Evolutionary conservation across 164 flowering plant species (phyloP).

Genomic region (Kalanchoe fedtschenkoi): DNA sequence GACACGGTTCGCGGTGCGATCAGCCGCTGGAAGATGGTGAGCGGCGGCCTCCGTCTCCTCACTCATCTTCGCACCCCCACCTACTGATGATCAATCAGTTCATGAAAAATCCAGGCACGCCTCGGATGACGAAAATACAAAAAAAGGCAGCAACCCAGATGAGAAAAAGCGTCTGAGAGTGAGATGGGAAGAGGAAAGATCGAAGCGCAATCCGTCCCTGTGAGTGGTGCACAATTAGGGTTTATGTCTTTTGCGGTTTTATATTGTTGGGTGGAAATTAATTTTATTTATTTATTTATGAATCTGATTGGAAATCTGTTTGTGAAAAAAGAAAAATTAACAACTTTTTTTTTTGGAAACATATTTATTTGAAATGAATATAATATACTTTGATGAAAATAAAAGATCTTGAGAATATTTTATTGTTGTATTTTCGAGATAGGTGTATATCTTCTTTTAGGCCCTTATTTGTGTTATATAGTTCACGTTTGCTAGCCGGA

Average conservation of each 20-base stretch:
- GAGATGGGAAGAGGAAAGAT: constrained; percentile 3
- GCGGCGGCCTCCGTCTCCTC: neutral
- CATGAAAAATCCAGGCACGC: neutral
- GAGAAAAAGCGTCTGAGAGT: neutral
- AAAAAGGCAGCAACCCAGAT: neutral
- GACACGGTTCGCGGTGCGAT: neutral
- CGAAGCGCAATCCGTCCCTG: neutral
- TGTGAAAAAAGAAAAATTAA: neutral
- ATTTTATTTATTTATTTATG: neutral
- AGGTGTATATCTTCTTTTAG: no score
- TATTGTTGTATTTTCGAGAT: no score
- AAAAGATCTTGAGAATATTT: no score
- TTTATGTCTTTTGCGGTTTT: neutral
- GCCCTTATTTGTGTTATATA: no score
- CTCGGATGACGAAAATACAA: neutral
- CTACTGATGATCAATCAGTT: neutral
- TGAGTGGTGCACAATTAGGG: neutral
- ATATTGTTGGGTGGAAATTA: neutral
- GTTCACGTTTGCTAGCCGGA: no score
- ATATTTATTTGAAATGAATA: no score
- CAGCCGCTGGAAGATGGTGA: neutral
- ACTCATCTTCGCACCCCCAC: neutral
- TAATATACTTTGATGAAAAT: no score
- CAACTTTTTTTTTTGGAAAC: no score
- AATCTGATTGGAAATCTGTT: no score